These are phyloP conservation scores for Barnettozyma sucrosica DNA, from an alignment of 805 yeast genomes.

Conservation along the genomic window DNA sequence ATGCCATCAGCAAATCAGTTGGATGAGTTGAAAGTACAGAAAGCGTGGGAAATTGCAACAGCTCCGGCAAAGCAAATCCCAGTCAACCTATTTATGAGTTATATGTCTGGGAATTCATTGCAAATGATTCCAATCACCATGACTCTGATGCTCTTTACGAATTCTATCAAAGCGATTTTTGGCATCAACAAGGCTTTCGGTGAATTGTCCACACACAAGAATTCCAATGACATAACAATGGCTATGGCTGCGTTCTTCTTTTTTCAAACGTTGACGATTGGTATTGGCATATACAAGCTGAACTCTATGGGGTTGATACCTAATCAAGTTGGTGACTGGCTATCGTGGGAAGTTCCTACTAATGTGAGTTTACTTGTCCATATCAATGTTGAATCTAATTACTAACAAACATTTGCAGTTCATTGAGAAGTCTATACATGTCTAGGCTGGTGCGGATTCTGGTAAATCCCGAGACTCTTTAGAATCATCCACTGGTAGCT, in stretches of 20 bases:
- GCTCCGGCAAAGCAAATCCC: conserved; percentile 85
- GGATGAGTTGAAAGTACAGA: conserved; percentile 28
- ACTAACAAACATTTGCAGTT: conserved; percentile 12
- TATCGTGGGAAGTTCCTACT: conserved; percentile 64
- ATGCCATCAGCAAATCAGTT: not conserved
- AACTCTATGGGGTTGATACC: conserved; percentile 89
- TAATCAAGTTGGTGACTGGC: conserved; percentile 83
- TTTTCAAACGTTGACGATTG: conserved; percentile 49
- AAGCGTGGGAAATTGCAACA: conserved; percentile 82
- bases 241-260: conserved; percentile 32
- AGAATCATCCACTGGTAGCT: not conserved
- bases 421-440: conserved; percentile 9
- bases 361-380: conserved; percentile 13
- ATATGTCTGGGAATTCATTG: conserved; percentile 85
- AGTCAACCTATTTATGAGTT: conserved; percentile 84
- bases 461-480: conserved; percentile 1
- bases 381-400: not conserved
- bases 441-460: not conserved
- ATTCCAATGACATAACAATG: conserved; percentile 26
- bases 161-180: conserved; percentile 69
- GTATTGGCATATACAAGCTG: conserved; percentile 79
- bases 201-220: conserved; percentile 36
- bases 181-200: conserved; percentile 51
- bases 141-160: conserved; percentile 76
- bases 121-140: conserved; percentile 90